These are phyloP conservation scores for Suhomyces guaymorum DNA, from an alignment of 1,139 yeast genomes.

Conservation along the genomic window DNA sequence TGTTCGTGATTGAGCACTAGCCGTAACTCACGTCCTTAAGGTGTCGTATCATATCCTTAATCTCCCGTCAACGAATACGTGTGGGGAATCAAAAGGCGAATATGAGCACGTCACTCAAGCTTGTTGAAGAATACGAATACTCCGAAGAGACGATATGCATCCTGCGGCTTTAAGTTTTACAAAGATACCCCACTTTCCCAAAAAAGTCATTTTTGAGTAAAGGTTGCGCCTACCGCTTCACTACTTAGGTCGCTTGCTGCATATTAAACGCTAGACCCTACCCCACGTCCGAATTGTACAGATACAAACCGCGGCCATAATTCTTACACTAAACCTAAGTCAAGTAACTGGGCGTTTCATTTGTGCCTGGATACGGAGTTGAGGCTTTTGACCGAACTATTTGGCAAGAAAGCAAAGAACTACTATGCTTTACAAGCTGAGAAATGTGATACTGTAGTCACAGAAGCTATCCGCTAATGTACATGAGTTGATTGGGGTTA, in stretches of 20 bases:
- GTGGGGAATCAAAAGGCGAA: neutral
- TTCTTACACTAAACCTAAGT: neutral
- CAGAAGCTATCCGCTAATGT: too few relatives aligned
- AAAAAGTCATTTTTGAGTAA: neutral
- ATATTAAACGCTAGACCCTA: constrained; percentile 1
- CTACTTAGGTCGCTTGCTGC: neutral
- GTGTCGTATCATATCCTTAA: too few relatives aligned
- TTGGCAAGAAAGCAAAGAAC: too few relatives aligned
- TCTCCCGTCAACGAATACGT: too few relatives aligned
- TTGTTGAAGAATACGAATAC: neutral
- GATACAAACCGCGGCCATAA: neutral
- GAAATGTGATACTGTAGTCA: too few relatives aligned
- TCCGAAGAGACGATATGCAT: constrained; percentile 5
- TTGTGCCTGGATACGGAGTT: neutral
- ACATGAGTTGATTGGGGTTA: too few relatives aligned
- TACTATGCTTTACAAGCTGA: too few relatives aligned
- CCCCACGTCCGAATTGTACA: constrained; percentile 3
- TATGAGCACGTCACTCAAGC: too few relatives aligned
- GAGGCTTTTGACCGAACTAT: too few relatives aligned
- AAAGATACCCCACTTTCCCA: constrained; percentile 8
- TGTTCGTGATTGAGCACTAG: too few relatives aligned
- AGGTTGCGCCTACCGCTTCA: neutral
- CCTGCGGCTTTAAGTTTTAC: constrained; percentile 1
- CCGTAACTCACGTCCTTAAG: too few relatives aligned
- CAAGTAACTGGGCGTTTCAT: neutral